A percentile compares a stretch with the other conserved stretches of the same genome.
phyloP scores from a whole-genome alignment of 306 rosid species.

The Casuarina cunninghamiana region DNA sequence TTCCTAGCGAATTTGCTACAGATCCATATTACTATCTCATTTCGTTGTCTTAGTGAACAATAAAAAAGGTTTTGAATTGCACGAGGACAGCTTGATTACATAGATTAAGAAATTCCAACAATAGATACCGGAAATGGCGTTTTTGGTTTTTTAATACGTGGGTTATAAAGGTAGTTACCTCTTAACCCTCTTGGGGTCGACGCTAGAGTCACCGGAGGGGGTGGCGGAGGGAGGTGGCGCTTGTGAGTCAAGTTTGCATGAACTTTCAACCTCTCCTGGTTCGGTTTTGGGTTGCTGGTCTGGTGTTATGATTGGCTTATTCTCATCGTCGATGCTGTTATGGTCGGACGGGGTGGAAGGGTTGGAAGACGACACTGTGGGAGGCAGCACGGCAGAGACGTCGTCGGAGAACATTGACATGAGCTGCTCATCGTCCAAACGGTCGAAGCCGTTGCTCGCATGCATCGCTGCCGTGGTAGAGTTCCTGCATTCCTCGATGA shows the following conservation, averaged over 20 bases:
- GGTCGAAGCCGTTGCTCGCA: slow-evolving; percentile 46
- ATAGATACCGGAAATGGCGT: too few relatives aligned
- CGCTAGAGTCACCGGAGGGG: slow-evolving; percentile 34
- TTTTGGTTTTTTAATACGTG: neutral
- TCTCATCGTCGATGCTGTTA: slow-evolving; percentile 67
- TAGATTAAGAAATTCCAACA: too few relatives aligned
- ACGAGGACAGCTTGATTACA: neutral
- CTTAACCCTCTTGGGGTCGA: slow-evolving; percentile 90
- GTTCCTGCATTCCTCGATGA: slow-evolving; percentile 37
- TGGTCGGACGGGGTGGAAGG: slow-evolving; percentile 83
- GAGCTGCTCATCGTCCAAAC: slow-evolving; percentile 80
- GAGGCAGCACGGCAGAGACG: slow-evolving; percentile 34
- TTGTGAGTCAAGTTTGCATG: slow-evolving; percentile 37
- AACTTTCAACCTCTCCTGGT: slow-evolving; percentile 66
- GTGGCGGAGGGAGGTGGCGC: slow-evolving; percentile 28
- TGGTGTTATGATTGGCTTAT: slow-evolving; percentile 28
- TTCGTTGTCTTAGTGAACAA: neutral
- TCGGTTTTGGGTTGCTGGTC: slow-evolving; percentile 48
- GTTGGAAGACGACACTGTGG: slow-evolving; percentile 47
- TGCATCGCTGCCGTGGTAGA: slow-evolving; percentile 21
- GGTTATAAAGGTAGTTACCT: slow-evolving; percentile 47
- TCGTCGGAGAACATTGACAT: slow-evolving; percentile 87
- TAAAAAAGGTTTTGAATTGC: too few relatives aligned
- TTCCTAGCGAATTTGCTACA: neutral
- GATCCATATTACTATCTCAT: neutral